Evolutionary conservation across 768 basidiomycete species (phyloP).

Genomic region (Collybia sordida): DNA sequence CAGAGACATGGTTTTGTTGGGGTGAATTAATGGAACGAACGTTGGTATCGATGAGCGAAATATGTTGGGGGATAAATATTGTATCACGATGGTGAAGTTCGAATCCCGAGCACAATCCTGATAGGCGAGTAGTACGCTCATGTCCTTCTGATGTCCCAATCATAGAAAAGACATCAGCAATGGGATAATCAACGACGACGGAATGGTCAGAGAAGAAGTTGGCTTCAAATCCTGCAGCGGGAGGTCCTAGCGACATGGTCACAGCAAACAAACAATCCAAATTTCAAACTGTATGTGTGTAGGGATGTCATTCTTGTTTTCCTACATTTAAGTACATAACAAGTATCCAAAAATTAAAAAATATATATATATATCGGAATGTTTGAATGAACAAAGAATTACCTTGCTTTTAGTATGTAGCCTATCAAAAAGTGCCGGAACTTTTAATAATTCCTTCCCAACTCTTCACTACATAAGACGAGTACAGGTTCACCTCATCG

Average conservation of each 20-base stretch:
- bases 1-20: not conserved
- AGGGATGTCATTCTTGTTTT: no score
- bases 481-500: slow-evolving; percentile 54
- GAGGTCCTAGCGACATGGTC: no score
- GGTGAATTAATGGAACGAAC: slow-evolving; percentile 9
- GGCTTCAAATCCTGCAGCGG: slow-evolving; percentile 14
- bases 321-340: no score
- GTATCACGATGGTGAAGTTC: slow-evolving; percentile 24
- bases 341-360: no score
- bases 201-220: slow-evolving; percentile 30
- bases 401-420: no score
- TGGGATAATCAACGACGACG: slow-evolving; percentile 25
- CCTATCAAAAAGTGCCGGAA: slow-evolving; percentile 47
- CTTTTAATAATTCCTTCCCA: slow-evolving; percentile 75
- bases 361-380: no score
- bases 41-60: slow-evolving; percentile 11
- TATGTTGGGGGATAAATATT: slow-evolving; percentile 13
- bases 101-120: slow-evolving; percentile 25
- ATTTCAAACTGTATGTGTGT: no score
- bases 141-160: slow-evolving; percentile 29
- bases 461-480: slow-evolving; percentile 62
- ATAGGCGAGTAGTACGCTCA: slow-evolving; percentile 30
- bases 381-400: no score
- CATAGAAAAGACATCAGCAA: slow-evolving; percentile 23
- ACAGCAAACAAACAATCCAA: no score